A percentile compares a stretch with the other conserved stretches of the same genome.
Conservation (phyloP, 805 yeast species). For the Starmera amethionina region DNA sequence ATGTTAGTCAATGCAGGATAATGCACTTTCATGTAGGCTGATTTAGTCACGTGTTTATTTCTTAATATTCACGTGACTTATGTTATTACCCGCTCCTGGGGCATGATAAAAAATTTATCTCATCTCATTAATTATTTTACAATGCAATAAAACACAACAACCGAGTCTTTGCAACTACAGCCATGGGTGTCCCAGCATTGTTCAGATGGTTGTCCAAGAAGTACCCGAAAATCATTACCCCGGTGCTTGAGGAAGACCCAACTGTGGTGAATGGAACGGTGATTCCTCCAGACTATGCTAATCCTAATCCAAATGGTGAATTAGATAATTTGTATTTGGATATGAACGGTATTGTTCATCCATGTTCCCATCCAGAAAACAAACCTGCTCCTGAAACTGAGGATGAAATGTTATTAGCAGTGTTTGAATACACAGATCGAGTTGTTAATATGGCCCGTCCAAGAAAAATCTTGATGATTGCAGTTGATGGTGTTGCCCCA, state of each 20-base stretch:
- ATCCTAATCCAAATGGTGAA: slow-evolving; percentile 92
- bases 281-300: slow-evolving; percentile 56
- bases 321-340: slow-evolving; percentile 87
- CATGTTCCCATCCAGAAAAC: slow-evolving; percentile 97
- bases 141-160: too few species aligned
- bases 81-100: too few species aligned
- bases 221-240: slow-evolving; percentile 89
- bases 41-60: too few species aligned
- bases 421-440: slow-evolving; percentile 86
- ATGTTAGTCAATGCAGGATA: too few species aligned
- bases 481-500: slow-evolving; percentile 99
- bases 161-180: too few species aligned
- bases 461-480: slow-evolving; percentile 83
- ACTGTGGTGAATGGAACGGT: slow-evolving; percentile 48
- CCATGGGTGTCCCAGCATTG: slow-evolving; percentile 95
- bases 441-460: slow-evolving; percentile 94
- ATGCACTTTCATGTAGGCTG: too few species aligned
- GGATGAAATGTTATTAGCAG: slow-evolving; percentile 92
- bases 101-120: too few species aligned
- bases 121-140: too few species aligned
- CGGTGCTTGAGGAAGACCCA: slow-evolving; percentile 71
- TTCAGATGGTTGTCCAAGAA: slow-evolving; percentile 92
- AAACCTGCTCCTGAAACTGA: slow-evolving; percentile 94
- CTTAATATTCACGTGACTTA: too few species aligned
- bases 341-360: slow-evolving; percentile 99